Evolutionary conservation across 1,284 basidiomycete genomes (phyloP).

Genomic region (Rhodotorula glutinis): DNA sequence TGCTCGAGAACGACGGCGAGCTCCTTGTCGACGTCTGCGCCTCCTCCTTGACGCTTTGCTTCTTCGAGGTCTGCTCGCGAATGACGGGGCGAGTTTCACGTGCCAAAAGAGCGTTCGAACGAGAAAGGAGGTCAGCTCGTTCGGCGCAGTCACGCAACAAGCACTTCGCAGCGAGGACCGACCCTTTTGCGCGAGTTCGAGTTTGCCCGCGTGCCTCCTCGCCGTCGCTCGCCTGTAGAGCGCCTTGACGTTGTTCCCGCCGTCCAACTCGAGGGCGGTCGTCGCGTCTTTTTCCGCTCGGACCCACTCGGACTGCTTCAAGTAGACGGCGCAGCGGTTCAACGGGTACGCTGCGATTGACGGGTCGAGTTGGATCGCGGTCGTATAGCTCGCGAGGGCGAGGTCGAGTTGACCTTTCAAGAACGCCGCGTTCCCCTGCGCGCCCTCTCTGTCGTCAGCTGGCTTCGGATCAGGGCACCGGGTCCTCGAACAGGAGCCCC

Average conservation of each 20-base stretch:
- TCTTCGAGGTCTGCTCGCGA: constrained; percentile 10
- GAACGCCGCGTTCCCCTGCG: constrained; percentile 63
- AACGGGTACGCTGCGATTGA: constrained; percentile 65
- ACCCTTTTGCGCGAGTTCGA: constrained; percentile 61
- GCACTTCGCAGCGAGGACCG: no score
- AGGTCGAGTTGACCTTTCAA: constrained; percentile 56
- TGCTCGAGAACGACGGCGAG: background rate
- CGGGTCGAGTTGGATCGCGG: constrained; percentile 64
- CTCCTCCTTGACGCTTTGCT: constrained; percentile 20
- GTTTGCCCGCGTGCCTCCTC: constrained; percentile 55
- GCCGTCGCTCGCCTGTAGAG: constrained; percentile 70
- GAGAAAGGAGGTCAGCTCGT: background rate
- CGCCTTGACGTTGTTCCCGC: constrained; percentile 61
- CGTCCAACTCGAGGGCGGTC: constrained; percentile 30
- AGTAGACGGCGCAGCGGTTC: constrained; percentile 75
- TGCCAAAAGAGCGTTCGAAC: background rate
- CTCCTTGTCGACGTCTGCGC: constrained; percentile 14
- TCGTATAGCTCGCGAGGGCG: constrained; percentile 66
- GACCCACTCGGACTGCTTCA: constrained; percentile 63
- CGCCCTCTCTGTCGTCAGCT: no score
- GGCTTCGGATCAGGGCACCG: no score
- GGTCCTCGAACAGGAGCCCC: no score
- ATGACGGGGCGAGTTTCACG: background rate
- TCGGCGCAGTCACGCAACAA: no score
- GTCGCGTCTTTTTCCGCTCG: constrained; percentile 45